These are phyloP conservation scores for Boletus pseudo-olivaceus DNA, from an alignment of 768 basidiomycete genomes.

Conservation along the genomic window DNA sequence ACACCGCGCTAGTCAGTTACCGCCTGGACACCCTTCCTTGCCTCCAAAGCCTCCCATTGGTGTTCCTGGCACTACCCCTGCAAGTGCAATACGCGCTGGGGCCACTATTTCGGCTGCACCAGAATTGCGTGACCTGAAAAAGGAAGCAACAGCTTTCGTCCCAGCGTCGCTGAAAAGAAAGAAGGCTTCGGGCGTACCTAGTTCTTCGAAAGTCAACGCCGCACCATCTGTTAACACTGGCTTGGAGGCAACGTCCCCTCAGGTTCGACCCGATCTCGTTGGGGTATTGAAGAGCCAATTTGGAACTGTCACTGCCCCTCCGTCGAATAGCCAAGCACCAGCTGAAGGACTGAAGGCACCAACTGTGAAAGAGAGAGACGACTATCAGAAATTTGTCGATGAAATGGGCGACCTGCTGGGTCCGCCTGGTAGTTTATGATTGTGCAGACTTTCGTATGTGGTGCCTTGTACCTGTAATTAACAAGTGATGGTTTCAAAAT, in stretches of 20 bases:
- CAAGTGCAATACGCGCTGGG: constrained; percentile 37
- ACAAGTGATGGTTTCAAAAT: neutral
- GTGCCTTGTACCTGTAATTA: neutral
- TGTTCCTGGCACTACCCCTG: constrained; percentile 39
- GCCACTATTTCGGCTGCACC: constrained; percentile 84
- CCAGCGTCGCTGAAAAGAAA: constrained; percentile 81
- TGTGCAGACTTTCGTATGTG: neutral
- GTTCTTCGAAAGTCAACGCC: constrained; percentile 52
- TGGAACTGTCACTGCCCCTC: constrained; percentile 37
- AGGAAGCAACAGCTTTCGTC: constrained; percentile 91
- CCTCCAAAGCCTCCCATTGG: constrained; percentile 38
- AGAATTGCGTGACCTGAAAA: constrained; percentile 87
- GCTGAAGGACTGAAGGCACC: constrained; percentile 21
- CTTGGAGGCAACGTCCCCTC: constrained; percentile 22
- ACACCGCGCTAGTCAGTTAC: constrained; percentile 47
- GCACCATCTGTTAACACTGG: constrained; percentile 51
- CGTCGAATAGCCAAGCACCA: constrained; percentile 13
- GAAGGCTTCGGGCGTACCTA: constrained; percentile 37
- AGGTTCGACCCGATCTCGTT: constrained; percentile 63
- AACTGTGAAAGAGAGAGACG: constrained; percentile 49
- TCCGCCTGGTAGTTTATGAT: constrained; percentile 16
- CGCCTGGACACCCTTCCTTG: constrained; percentile 40
- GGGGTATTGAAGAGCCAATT: constrained; percentile 59
- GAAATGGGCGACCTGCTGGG: constrained; percentile 69
- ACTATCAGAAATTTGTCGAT: constrained; percentile 74